These are phyloP conservation scores for Cryphonectria parasitica DNA, from an alignment of 2,329 filamentous ascomycete species.

Conservation along the genomic window DNA sequence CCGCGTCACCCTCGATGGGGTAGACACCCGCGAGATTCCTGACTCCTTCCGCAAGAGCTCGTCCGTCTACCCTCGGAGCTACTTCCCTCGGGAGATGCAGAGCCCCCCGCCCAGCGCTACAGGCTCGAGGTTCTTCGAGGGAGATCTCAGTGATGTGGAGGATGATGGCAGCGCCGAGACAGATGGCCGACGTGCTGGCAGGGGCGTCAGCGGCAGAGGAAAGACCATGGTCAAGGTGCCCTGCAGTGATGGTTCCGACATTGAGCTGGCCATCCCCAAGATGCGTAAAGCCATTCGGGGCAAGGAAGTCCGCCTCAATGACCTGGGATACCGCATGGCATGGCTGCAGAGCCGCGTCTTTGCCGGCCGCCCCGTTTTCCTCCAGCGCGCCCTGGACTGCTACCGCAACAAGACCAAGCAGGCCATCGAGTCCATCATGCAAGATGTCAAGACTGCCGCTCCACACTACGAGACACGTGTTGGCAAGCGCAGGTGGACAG, in stretches of 20 bases:
- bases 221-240: conserved; percentile 63
- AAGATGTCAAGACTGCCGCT: conserved; percentile 73
- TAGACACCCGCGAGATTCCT: conserved; percentile 94
- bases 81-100: conserved; percentile 93
- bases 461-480: conserved; percentile 88
- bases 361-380: conserved; percentile 80
- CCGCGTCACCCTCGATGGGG: conserved; percentile 87
- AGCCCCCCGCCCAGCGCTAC: conserved; percentile 77
- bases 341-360: conserved; percentile 96
- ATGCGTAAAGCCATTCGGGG: conserved; percentile 70
- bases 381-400: conserved; percentile 90
- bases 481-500: conserved; percentile 78
- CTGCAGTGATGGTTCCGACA: conserved; percentile 67
- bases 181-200: conserved; percentile 49
- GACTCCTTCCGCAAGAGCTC: conserved; percentile 92
- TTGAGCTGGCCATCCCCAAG: conserved; percentile 74
- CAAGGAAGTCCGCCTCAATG: conserved; percentile 90
- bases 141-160: conserved; percentile 61
- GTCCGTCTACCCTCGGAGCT: conserved; percentile 87
- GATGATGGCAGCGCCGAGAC: conserved; percentile 58
- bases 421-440: conserved; percentile 77
- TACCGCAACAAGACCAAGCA: conserved; percentile 91
- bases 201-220: conserved; percentile 38
- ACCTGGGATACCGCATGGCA: conserved; percentile 91
- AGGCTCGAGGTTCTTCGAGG: conserved; percentile 74